Base-by-base conservation (phyloP, 139 green algal species). In the Ulvella scutata region DNA sequence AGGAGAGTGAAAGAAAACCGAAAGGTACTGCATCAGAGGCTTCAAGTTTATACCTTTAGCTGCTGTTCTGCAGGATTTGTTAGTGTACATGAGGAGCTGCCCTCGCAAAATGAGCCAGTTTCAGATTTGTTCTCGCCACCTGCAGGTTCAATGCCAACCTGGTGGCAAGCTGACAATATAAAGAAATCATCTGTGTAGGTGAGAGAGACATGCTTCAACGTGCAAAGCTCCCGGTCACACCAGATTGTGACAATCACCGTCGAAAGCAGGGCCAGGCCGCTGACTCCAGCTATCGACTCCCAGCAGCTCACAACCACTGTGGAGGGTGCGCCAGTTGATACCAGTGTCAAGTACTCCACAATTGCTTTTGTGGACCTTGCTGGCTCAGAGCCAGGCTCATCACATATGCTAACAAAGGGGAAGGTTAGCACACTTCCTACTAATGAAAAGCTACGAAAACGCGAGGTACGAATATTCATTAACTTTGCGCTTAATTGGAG, bases 351-450 rank as follows among this genome's bases (percentile, higher is more conserved):
- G 51, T 26, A 67, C 17, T 67, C 51, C 10, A 85, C 82, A 73
- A 76, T 85, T 34, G 73, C 82, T 67, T 61, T 82, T 36, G 75
- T 82, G 3, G 79, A 82, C 20, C 51, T 67, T 67, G 51, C 51
- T 67, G 51, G 51, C 6, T 67, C 51, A 26, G 51, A 67, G 51
- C 51, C 51, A 36, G 51, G n/a, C 4, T n/a, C 51, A 36, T 67
- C 51, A 26, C 51, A 67, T 29, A 67, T 67, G 7, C 20, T n/a
- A n/a, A n/a, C n/a, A n/a, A n/a, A n/a, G n/a, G n/a, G n/a, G n/a
- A n/a, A n/a, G n/a, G n/a, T n/a, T n/a, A n/a, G n/a, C n/a, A n/a
- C n/a, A 23, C 51, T 26, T 31, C 51, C 33, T 31, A n/a, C 51
- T 67, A 26, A 67, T 67, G 51, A 67, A 6, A 67, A 67, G 51